These are phyloP conservation scores for Trichoderma citrinoviride DNA, from an alignment of 2,329 filamentous ascomycete species.

Conservation along the genomic window DNA sequence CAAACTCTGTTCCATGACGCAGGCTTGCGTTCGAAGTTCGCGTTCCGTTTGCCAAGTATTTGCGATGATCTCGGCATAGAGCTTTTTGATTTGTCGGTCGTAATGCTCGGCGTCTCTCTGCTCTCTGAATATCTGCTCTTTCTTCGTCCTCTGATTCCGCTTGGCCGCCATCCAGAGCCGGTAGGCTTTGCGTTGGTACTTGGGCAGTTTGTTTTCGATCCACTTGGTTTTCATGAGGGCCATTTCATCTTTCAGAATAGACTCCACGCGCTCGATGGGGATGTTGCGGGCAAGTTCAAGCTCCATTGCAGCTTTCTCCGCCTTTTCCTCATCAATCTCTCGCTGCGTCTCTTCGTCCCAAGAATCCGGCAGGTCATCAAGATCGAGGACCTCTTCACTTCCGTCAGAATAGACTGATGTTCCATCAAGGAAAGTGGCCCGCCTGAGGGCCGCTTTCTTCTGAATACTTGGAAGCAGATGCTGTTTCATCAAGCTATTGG, in stretches of 20 bases:
- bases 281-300: slow-evolving; percentile 31
- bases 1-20: slow-evolving; percentile 62
- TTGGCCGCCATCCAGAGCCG: slow-evolving; percentile 59
- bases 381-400: slow-evolving; percentile 45
- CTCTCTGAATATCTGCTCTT: slow-evolving; percentile 44
- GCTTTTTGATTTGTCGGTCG: slow-evolving; percentile 53
- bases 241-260: slow-evolving; percentile 55
- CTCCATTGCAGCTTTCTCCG: slow-evolving; percentile 25
- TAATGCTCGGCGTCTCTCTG: slow-evolving; percentile 42
- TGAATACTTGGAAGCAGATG: slow-evolving; percentile 37
- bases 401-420: slow-evolving; percentile 26
- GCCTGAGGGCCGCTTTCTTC: slow-evolving; percentile 20
- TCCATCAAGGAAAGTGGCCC: slow-evolving; percentile 21
- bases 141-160: slow-evolving; percentile 35
- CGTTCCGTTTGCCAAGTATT: slow-evolving; percentile 51
- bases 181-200: slow-evolving; percentile 55
- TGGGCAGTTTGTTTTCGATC: slow-evolving; percentile 56
- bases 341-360: slow-evolving; percentile 56
- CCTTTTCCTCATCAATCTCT: slow-evolving; percentile 55
- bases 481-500: slow-evolving; percentile 41
- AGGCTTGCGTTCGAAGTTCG: slow-evolving; percentile 55
- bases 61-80: slow-evolving; percentile 51
- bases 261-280: slow-evolving; percentile 46
- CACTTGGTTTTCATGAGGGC: slow-evolving; percentile 52
- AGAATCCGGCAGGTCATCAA: slow-evolving; percentile 33